Evolutionary conservation across 148 eudicot genomes (phyloP).

Genomic region (Linanthus parryae): DNA sequence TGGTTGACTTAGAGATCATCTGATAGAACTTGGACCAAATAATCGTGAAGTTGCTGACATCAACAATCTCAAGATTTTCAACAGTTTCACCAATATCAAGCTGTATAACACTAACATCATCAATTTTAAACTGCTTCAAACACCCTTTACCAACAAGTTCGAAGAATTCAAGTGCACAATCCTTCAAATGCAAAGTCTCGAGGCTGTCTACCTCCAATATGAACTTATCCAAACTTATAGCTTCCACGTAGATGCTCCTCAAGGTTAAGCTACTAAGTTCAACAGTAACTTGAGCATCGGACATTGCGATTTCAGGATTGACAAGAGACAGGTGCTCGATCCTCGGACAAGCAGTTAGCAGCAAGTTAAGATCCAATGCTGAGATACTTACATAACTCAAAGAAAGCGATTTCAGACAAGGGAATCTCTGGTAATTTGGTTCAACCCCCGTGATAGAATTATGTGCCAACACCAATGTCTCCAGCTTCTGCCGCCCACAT

Average conservation of each 20-base stretch:
- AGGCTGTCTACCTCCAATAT: slow-evolving; percentile 76
- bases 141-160: slow-evolving; percentile 75
- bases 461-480: slow-evolving; percentile 58
- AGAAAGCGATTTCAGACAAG: slow-evolving; percentile 63
- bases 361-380: slow-evolving; percentile 71
- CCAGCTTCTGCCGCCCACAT: slow-evolving; percentile 77
- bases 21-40: slow-evolving; percentile 76
- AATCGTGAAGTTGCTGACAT: slow-evolving; percentile 84
- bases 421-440: slow-evolving; percentile 70
- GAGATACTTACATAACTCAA: slow-evolving; percentile 75
- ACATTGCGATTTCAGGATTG: slow-evolving; percentile 64
- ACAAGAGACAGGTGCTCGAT: slow-evolving; percentile 49
- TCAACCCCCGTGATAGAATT: slow-evolving; percentile 76
- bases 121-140: slow-evolving; percentile 51
- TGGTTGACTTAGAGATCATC: slow-evolving; percentile 73
- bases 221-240: slow-evolving; percentile 81
- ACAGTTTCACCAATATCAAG: slow-evolving; percentile 71
- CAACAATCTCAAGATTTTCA: slow-evolving; percentile 78
- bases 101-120: slow-evolving; percentile 92
- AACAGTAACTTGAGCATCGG: slow-evolving; percentile 66
- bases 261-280: slow-evolving; percentile 56
- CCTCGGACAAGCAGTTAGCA: slow-evolving; percentile 73
- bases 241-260: slow-evolving; percentile 68
- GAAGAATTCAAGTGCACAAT: slow-evolving; percentile 72
- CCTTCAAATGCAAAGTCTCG: slow-evolving; percentile 79